Evolutionary conservation across 208 protist species (phyloP).

Genomic region (Trypanosoma scelopori): DNA sequence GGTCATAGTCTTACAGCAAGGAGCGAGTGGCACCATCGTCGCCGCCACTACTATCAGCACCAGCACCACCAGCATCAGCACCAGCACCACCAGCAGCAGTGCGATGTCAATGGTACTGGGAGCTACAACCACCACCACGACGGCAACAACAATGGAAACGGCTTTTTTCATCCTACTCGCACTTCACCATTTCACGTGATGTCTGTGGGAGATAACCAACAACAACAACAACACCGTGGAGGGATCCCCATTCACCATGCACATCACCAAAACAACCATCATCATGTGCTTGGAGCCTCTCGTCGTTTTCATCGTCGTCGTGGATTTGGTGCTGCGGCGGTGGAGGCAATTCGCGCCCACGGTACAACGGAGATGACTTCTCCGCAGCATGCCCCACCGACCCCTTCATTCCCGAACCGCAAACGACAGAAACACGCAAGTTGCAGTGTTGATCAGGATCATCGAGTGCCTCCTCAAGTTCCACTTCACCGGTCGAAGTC

Average conservation of each 20-base stretch:
- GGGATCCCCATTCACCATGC: neutral
- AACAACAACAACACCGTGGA: conserved; percentile 7
- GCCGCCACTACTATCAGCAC: neutral
- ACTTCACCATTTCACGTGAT: neutral
- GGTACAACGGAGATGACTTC: neutral
- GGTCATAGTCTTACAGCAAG: neutral
- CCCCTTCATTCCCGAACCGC: neutral
- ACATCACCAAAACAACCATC: neutral
- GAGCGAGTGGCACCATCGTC: neutral
- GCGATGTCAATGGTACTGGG: neutral
- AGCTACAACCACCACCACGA: neutral
- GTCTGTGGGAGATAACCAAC: neutral
- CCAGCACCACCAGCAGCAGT: neutral
- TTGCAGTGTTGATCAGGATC: neutral
- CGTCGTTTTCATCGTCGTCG: conserved; percentile 10
- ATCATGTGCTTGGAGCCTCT: neutral
- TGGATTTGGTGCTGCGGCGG: conserved; percentile 28
- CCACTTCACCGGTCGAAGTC: conserved; percentile 15
- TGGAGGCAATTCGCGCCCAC: conserved; percentile 27
- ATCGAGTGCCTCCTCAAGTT: conserved; percentile 6
- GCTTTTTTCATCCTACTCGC: neutral
- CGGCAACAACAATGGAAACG: neutral
- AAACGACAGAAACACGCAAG: neutral
- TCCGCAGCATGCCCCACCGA: neutral
- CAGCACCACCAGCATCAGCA: neutral